These are phyloP conservation scores for Serendipita indica DNA, from an alignment of 768 basidiomycete species.

Conservation along the genomic window DNA sequence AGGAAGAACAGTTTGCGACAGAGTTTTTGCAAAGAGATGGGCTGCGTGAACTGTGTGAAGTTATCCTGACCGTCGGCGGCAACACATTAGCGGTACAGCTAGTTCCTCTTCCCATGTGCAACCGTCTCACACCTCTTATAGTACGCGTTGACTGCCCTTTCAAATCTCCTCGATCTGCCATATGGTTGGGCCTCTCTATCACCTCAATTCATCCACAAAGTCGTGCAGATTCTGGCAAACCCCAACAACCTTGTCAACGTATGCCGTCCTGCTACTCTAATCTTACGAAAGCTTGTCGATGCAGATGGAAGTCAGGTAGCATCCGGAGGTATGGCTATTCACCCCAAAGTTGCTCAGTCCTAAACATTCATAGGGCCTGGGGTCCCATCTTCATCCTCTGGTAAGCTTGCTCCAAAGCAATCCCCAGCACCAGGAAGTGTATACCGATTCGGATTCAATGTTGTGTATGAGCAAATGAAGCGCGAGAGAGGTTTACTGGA, in stretches of 20 bases:
- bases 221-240: conserved; percentile 66
- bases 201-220: conserved; percentile 54
- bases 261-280: conserved; percentile 79
- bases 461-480: conserved; percentile 71
- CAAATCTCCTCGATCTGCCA: conserved; percentile 76
- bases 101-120: conserved; percentile 5
- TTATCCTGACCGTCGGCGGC: conserved; percentile 52
- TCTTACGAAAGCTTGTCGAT: conserved; percentile 78
- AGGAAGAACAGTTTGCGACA: conserved; percentile 74
- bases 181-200: conserved; percentile 70
- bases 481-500: conserved; percentile 56
- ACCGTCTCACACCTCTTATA: conserved; percentile 24
- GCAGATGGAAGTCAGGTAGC: conserved; percentile 38
- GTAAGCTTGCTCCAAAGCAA: not conserved
- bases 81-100: conserved; percentile 64
- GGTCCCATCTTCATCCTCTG: not conserved
- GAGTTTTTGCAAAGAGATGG: conserved; percentile 68
- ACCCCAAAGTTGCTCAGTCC: not conserved
- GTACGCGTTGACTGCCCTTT: conserved; percentile 77
- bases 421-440: conserved; percentile 35
- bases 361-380: not conserved
- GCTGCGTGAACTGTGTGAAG: conserved; percentile 49
- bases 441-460: conserved; percentile 69
- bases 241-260: conserved; percentile 72
- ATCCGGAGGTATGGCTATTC: not conserved